Conservation (phyloP, 169 alveolate genomes). For the Plasmodium inui region DNA sequence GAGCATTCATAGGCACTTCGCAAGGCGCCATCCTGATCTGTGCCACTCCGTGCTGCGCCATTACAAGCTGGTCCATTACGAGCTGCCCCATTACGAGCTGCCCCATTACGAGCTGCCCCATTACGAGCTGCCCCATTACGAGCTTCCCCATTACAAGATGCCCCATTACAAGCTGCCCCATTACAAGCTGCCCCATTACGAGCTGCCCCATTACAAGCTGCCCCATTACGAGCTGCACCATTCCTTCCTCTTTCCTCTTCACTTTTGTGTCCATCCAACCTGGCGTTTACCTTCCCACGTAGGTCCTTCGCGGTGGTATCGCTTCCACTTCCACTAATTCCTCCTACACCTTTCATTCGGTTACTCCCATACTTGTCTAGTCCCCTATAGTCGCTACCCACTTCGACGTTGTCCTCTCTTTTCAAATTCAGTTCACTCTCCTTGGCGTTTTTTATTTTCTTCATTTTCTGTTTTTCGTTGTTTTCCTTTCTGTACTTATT, state of each 20-base stretch:
- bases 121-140: too few relatives aligned
- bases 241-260: neutral
- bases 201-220: neutral
- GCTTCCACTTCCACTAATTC: neutral
- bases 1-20: neutral
- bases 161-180: too few relatives aligned
- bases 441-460: conserved; percentile 41
- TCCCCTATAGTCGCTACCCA: neutral
- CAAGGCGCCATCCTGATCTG: neutral
- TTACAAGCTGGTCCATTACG: too few relatives aligned
- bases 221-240: neutral
- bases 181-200: too few relatives aligned
- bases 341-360: neutral
- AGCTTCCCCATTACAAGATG: too few relatives aligned
- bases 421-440: conserved; percentile 30
- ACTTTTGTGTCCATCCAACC: neutral
- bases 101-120: too few relatives aligned
- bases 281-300: neutral
- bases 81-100: too few relatives aligned
- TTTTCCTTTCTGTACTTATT: conserved; percentile 73
- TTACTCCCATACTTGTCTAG: neutral
- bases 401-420: conserved; percentile 3
- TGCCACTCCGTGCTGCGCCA: neutral
- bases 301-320: neutral
- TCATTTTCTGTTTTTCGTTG: conserved; percentile 46